Conservation (phyloP, 192 early-diverging fungal genomes). For the Coemansia sp. region DNA sequence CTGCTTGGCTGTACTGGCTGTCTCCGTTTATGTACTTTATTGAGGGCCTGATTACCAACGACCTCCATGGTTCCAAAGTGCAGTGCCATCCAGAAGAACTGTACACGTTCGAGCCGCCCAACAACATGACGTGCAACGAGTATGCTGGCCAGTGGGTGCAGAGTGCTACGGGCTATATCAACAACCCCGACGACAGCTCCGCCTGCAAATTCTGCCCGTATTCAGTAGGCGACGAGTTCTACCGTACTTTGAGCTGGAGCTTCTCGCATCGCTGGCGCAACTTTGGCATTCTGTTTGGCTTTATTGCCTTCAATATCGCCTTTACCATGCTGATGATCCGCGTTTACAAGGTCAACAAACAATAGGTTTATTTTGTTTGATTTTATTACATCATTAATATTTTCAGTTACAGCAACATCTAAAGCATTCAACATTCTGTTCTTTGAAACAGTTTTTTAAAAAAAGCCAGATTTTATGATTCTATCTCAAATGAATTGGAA, state of each 20-base stretch:
- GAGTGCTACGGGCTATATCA: slow-evolving; percentile 45
- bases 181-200: slow-evolving; percentile 34
- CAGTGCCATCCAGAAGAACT: slow-evolving; percentile 50
- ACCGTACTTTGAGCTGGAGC: slow-evolving; percentile 48
- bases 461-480: no score
- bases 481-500: no score
- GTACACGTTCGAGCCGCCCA: slow-evolving; percentile 49
- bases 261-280: slow-evolving; percentile 63
- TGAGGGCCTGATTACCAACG: slow-evolving; percentile 62
- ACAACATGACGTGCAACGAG: slow-evolving; percentile 49
- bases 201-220: slow-evolving; percentile 58
- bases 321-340: slow-evolving; percentile 41
- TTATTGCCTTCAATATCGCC: slow-evolving; percentile 56
- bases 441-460: no score
- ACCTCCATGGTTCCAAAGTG: slow-evolving; percentile 54
- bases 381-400: no score
- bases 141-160: slow-evolving; percentile 51
- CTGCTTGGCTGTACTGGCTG: slow-evolving; percentile 64
- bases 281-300: slow-evolving; percentile 61
- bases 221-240: slow-evolving; percentile 44
- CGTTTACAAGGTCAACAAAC: slow-evolving; percentile 49
- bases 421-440: no score
- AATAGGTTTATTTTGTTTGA: slow-evolving; percentile 12
- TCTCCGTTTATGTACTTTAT: slow-evolving; percentile 61
- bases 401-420: no score